phyloP scores from a whole-genome alignment of 768 basidiomycete species.

The Kondoa subrosea region DNA sequence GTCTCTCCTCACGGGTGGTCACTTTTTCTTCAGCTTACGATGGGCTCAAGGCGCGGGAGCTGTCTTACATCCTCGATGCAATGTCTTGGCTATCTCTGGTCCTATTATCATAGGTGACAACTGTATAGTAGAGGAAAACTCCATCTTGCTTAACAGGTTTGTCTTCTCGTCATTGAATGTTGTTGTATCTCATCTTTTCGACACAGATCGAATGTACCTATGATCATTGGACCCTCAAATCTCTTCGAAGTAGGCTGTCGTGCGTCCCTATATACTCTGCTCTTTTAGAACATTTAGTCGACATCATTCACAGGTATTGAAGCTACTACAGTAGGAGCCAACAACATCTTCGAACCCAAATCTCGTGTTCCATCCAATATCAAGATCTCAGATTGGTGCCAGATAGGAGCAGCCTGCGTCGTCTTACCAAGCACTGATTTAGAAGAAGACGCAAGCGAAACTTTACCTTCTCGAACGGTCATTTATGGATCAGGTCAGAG shows the following conservation, averaged over 20 bases:
- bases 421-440: constrained; percentile 39
- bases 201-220: constrained; percentile 31
- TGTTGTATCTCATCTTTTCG: background rate
- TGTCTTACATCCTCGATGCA: constrained; percentile 83
- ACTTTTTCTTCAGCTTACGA: background rate
- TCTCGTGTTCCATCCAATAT: constrained; percentile 70
- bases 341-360: constrained; percentile 71
- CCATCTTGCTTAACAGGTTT: constrained; percentile 76
- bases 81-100: constrained; percentile 76
- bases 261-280: constrained; percentile 36
- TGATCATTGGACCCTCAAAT: constrained; percentile 87
- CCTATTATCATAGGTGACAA: constrained; percentile 75
- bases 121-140: constrained; percentile 82
- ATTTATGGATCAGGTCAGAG: constrained; percentile 59
- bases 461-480: constrained; percentile 63
- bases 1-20: constrained; percentile 1
- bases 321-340: constrained; percentile 61
- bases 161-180: constrained; percentile 4
- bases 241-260: constrained; percentile 86
- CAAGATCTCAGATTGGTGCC: constrained; percentile 59
- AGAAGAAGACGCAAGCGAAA: constrained; percentile 43
- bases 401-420: constrained; percentile 62
- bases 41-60: constrained; percentile 45
- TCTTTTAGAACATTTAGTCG: background rate
- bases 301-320: constrained; percentile 50